Conservation (phyloP, 768 basidiomycete species). For the Infundibulicybe gibba region DNA sequence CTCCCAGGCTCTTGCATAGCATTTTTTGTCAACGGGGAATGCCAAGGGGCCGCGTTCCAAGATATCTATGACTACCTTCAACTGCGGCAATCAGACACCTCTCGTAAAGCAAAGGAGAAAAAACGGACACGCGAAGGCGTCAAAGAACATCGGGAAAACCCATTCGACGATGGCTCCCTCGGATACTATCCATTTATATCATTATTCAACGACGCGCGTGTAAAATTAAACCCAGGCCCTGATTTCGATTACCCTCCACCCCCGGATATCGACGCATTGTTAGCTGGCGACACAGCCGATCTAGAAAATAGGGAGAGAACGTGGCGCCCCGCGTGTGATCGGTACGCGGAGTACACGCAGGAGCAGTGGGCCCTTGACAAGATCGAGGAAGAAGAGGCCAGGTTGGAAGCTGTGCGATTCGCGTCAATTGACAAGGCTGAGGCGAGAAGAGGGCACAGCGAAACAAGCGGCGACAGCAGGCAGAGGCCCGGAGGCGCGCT, state of each 20-base stretch:
- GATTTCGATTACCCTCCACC: slow-evolving; percentile 81
- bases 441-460: slow-evolving; percentile 47
- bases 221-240: slow-evolving; percentile 86
- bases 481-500: slow-evolving; percentile 44
- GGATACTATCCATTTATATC: slow-evolving; percentile 97
- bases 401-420: slow-evolving; percentile 32
- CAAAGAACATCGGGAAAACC: slow-evolving; percentile 76
- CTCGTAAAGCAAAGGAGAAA: slow-evolving; percentile 62
- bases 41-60: slow-evolving; percentile 78
- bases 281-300: slow-evolving; percentile 29
- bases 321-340: slow-evolving; percentile 81
- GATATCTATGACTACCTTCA: slow-evolving; percentile 91
- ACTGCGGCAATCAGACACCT: slow-evolving; percentile 58
- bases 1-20: slow-evolving; percentile 71
- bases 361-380: slow-evolving; percentile 80
- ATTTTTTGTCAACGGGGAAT: slow-evolving; percentile 92
- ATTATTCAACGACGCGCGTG: slow-evolving; percentile 85
- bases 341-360: slow-evolving; percentile 79
- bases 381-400: slow-evolving; percentile 71
- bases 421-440: slow-evolving; percentile 38
- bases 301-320: slow-evolving; percentile 32
- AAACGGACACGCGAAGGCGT: slow-evolving; percentile 63
- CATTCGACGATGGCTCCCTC: slow-evolving; percentile 89
- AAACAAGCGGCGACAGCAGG: slow-evolving; percentile 47
- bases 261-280: slow-evolving; percentile 65